Evolutionary conservation across 305 asterid species (phyloP).

Genomic region (Fraxinus dipetala): DNA sequence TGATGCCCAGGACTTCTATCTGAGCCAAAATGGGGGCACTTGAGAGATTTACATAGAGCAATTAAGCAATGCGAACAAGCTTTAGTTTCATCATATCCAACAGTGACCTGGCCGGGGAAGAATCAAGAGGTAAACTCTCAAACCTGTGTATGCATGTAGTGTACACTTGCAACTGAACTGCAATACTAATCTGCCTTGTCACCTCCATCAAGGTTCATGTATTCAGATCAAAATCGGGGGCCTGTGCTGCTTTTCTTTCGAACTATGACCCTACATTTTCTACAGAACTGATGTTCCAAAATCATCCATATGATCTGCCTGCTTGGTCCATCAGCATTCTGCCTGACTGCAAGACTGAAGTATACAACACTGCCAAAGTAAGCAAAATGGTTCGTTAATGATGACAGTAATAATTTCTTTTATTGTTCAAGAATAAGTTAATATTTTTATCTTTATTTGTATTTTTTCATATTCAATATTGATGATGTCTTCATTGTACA

Average conservation of each 20-base stretch:
- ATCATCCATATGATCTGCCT: conserved; percentile 64
- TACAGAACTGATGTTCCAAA: conserved; percentile 49
- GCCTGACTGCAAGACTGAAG: conserved; percentile 85
- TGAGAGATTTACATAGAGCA: conserved; percentile 71
- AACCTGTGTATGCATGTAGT: background rate
- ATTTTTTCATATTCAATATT: background rate
- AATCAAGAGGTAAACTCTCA: conserved; percentile 63
- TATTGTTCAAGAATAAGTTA: background rate
- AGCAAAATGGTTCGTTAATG: conserved; percentile 18
- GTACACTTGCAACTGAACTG: background rate
- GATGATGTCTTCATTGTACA: background rate
- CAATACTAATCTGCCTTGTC: background rate
- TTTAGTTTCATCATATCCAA: conserved; percentile 70
- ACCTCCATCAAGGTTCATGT: conserved; percentile 56
- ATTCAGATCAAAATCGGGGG: conserved; percentile 57
- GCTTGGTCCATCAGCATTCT: conserved; percentile 95
- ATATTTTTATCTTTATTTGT: background rate
- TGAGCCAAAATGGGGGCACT: conserved; percentile 73
- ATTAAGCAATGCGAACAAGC: conserved; percentile 77
- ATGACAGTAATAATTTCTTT: background rate
- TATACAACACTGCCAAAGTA: conserved; percentile 85
- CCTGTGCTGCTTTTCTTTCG: conserved; percentile 79
- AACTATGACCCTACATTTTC: conserved; percentile 62
- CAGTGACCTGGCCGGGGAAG: conserved; percentile 59
- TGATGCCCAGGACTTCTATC: background rate